These are phyloP conservation scores for Cystobasidium tubakii DNA, from an alignment of 768 basidiomycete species.

Conservation along the genomic window DNA sequence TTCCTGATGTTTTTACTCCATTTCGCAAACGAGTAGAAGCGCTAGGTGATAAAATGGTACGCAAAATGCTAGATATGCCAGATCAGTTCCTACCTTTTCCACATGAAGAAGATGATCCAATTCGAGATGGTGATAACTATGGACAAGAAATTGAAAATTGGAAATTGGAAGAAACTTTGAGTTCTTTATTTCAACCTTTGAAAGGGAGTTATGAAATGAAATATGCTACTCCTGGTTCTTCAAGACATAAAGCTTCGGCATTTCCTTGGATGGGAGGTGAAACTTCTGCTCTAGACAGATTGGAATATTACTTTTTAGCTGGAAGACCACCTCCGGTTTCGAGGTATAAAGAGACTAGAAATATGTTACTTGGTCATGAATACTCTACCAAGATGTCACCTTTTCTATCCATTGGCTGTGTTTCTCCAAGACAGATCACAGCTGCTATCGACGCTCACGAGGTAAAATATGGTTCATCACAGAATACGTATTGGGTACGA, in stretches of 20 bases:
- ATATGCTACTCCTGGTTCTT: conserved; percentile 34
- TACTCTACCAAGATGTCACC: conserved; percentile 53
- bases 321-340: conserved; percentile 40
- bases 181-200: conserved; percentile 45
- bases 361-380: conserved; percentile 51
- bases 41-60: conserved; percentile 48
- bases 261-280: conserved; percentile 51
- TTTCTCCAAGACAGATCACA: conserved; percentile 44
- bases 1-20: conserved; percentile 52
- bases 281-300: conserved; percentile 46
- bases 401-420: conserved; percentile 49
- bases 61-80: conserved; percentile 45
- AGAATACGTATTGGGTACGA: conserved; percentile 51
- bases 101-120: conserved; percentile 32
- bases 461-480: conserved; percentile 46
- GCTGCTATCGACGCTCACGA: conserved; percentile 40
- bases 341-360: conserved; percentile 51
- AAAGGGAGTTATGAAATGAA: conserved; percentile 35
- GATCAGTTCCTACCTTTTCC: conserved; percentile 47
- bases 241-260: conserved; percentile 41
- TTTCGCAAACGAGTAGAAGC: conserved; percentile 53
- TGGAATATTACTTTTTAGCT: conserved; percentile 50
- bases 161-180: conserved; percentile 35
- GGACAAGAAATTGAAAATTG: conserved; percentile 31
- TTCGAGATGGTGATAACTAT: conserved; percentile 32